phyloP scores from a whole-genome alignment of 192 early-diverging fungal genomes.

The Linnemannia exigua region DNA sequence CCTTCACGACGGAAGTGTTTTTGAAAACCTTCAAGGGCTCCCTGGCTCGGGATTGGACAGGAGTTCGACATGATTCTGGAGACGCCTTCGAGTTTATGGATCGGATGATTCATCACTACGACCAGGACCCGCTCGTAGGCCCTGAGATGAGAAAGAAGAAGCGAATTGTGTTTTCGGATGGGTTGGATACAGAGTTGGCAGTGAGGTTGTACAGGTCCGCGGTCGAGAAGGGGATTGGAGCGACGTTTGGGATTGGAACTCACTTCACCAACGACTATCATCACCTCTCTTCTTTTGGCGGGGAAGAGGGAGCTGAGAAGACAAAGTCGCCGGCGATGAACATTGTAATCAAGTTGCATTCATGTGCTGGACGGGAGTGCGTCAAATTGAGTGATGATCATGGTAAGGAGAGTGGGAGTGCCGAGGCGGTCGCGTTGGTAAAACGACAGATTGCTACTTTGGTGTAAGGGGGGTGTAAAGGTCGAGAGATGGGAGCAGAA shows the following conservation, averaged over 20 bases:
- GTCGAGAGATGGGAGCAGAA: neutral
- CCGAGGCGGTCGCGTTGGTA: conserved; percentile 62
- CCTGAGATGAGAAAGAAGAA: conserved; percentile 59
- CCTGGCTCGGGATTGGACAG: conserved; percentile 64
- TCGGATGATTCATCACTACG: conserved; percentile 71
- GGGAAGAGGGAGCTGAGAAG: conserved; percentile 40
- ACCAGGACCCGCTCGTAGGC: conserved; percentile 63
- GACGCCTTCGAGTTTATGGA: conserved; percentile 74
- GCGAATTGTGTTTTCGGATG: conserved; percentile 80
- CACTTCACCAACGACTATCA: conserved; percentile 81
- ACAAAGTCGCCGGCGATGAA: conserved; percentile 66
- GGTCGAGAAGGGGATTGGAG: conserved; percentile 60
- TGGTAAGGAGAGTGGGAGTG: conserved; percentile 72
- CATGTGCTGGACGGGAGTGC: conserved; percentile 68
- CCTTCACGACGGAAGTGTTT: conserved; percentile 76
- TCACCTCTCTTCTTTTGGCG: conserved; percentile 8
- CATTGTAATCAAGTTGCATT: conserved; percentile 82
- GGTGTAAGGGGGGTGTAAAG: neutral
- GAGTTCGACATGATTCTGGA: conserved; percentile 84
- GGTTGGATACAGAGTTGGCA: conserved; percentile 66
- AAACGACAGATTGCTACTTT: conserved; percentile 41
- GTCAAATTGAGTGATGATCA: conserved; percentile 81
- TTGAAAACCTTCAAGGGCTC: conserved; percentile 70
- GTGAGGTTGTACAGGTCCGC: conserved; percentile 65
- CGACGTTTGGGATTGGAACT: conserved; percentile 81